A percentile compares a stretch with the other conserved stretches of the same genome.
Evolutionary conservation across 768 basidiomycete species (phyloP).

Genomic region (Rhodocollybia butyracea): DNA sequence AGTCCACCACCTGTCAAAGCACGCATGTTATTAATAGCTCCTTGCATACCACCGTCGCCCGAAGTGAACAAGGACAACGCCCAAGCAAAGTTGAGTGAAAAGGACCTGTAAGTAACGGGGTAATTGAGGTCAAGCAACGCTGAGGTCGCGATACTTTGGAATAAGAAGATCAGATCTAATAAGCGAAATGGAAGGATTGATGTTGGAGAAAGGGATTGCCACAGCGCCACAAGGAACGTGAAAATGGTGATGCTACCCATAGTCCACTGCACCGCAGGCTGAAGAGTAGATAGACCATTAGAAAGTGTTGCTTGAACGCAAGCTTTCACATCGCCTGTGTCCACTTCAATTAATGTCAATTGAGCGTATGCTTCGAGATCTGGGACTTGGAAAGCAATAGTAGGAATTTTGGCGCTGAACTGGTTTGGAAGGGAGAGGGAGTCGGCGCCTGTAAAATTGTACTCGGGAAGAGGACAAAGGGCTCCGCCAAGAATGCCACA

Average conservation of each 20-base stretch:
- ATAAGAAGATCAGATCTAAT: constrained; percentile 78
- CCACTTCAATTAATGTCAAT: constrained; percentile 64
- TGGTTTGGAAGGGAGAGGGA: constrained; percentile 61
- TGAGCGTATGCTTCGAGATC: constrained; percentile 90
- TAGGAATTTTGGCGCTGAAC: constrained; percentile 59
- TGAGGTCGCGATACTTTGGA: constrained; percentile 80
- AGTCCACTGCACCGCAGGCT: constrained; percentile 73
- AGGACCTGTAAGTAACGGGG: constrained; percentile 78
- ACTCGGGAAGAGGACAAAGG: constrained; percentile 78
- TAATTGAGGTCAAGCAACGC: constrained; percentile 85
- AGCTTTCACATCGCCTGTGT: constrained; percentile 72
- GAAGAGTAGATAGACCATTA: constrained; percentile 85
- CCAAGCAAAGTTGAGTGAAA: constrained; percentile 87
- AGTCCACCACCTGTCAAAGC: constrained; percentile 77
- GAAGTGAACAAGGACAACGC: constrained; percentile 72
- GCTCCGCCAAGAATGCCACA: constrained; percentile 76
- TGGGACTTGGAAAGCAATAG: constrained; percentile 82
- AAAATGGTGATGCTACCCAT: constrained; percentile 66
- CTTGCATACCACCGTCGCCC: constrained; percentile 58
- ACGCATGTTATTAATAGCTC: constrained; percentile 79
- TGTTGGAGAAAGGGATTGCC: constrained; percentile 53
- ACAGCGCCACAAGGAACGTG: constrained; percentile 60
- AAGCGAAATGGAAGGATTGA: constrained; percentile 71
- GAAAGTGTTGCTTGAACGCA: constrained; percentile 91
- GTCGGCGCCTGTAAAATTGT: constrained; percentile 86